Conservation (phyloP, 2,329 filamentous ascomycete species). For the Hypoxylon sp. region DNA sequence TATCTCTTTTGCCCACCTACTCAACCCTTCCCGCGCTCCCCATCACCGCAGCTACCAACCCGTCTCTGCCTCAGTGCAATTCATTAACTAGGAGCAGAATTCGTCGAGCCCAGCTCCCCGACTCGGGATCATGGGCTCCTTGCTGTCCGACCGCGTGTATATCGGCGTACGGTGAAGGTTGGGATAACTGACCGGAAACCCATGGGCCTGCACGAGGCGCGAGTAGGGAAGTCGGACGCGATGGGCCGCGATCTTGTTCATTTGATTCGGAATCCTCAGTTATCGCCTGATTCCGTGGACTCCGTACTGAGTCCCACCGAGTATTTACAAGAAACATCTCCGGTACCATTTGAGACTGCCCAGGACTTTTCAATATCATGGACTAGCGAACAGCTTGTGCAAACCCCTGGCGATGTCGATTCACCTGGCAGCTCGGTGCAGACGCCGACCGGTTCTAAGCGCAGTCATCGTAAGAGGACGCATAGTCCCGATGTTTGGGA, state of each 20-base stretch:
- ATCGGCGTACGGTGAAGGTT: constrained; percentile 44
- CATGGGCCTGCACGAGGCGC: constrained; percentile 36
- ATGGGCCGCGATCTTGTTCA: constrained; percentile 42
- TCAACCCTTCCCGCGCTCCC: constrained; percentile 12
- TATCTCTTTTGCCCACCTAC: constrained; percentile 8
- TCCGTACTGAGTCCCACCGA: constrained; percentile 27
- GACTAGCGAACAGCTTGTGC: constrained; percentile 27
- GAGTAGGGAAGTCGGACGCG: constrained; percentile 31
- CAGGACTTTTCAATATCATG: constrained; percentile 20
- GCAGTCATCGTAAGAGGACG: constrained; percentile 45
- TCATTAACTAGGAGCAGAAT: constrained; percentile 14
- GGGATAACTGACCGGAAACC: constrained; percentile 31
- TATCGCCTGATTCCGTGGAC: constrained; percentile 35
- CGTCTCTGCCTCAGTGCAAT: constrained; percentile 26
- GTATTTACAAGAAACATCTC: constrained; percentile 30
- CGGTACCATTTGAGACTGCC: constrained; percentile 8
- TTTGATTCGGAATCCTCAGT: constrained; percentile 37
- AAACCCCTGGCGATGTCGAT: constrained; percentile 24
- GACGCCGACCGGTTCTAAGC: constrained; percentile 24
- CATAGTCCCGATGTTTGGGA: constrained; percentile 49
- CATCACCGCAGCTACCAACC: constrained; percentile 9
- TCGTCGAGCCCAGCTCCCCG: constrained; percentile 37
- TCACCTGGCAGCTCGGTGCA: constrained; percentile 32
- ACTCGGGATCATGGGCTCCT: constrained; percentile 46
- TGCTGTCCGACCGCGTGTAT: constrained; percentile 38